Conservation (phyloP, 2,329 filamentous ascomycete genomes). For the Aspergillus sp. region DNA sequence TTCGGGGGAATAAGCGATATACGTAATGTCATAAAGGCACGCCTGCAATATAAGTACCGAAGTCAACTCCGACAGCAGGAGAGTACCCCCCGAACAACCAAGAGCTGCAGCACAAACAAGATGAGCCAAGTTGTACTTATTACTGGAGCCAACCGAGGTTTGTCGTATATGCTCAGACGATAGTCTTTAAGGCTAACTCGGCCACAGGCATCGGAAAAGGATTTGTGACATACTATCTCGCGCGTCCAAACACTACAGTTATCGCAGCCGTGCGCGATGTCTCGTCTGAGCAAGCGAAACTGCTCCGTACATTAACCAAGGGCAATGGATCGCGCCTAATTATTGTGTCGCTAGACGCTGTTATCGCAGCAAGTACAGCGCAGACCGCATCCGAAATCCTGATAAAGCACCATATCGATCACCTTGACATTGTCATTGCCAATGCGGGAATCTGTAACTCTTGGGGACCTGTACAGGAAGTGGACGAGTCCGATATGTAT, state of each 20-base stretch:
- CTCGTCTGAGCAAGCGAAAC: neutral
- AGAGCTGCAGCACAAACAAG: neutral
- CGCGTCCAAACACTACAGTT: constrained; percentile 6
- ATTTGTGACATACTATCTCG: constrained; percentile 2
- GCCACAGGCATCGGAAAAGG: constrained; percentile 13
- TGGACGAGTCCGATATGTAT: constrained; percentile 37
- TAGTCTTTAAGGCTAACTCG: neutral
- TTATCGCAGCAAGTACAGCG: neutral
- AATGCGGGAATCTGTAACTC: constrained; percentile 48
- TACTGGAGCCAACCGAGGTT: constrained; percentile 7
- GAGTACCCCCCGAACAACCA: neutral
- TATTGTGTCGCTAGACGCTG: neutral
- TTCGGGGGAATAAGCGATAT: neutral
- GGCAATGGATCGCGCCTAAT: constrained; percentile 2
- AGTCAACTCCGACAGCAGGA: neutral
- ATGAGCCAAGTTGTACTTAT: constrained; percentile 6
- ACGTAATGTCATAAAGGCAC: neutral
- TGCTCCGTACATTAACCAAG: neutral
- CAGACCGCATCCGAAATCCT: neutral
- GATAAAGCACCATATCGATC: constrained; percentile 3
- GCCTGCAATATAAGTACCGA: neutral
- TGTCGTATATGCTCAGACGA: neutral
- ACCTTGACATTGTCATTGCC: constrained; percentile 27
- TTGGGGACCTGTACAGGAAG: constrained; percentile 33
- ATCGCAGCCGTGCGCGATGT: constrained; percentile 12